These are phyloP conservation scores for Oemleria cerasiformis DNA, from an alignment of 306 rosid species.

Conservation along the genomic window DNA sequence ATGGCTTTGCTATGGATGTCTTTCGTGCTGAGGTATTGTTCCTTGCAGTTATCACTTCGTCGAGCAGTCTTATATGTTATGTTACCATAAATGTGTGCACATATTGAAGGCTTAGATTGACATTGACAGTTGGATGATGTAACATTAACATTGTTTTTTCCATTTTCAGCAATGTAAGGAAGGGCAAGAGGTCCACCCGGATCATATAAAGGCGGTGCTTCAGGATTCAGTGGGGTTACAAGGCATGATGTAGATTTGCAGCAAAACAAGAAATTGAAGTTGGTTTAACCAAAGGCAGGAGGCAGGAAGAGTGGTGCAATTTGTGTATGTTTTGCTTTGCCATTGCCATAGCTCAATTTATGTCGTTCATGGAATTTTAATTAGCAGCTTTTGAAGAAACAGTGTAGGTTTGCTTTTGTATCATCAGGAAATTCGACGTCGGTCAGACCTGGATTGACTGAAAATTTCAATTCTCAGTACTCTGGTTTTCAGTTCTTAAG, in stretches of 20 bases:
- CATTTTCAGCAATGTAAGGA: conserved; percentile 80
- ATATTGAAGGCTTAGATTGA: neutral
- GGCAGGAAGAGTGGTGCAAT: neutral
- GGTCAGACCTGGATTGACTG: conserved; percentile 14
- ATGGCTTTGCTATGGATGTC: conserved; percentile 92
- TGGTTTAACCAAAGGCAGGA: conserved; percentile 4
- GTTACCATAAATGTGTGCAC: neutral
- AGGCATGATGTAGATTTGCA: conserved; percentile 43
- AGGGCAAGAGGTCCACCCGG: conserved; percentile 68
- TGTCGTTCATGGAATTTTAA: neutral
- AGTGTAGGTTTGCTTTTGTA: neutral
- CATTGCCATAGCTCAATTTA: conserved; percentile 5
- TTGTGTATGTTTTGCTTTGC: neutral
- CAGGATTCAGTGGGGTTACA: conserved; percentile 78
- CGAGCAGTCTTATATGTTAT: neutral
- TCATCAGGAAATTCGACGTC: conserved; percentile 8
- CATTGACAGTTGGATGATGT: neutral
- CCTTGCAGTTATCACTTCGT: neutral
- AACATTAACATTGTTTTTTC: neutral
- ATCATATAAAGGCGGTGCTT: conserved; percentile 78
- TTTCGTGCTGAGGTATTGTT: conserved; percentile 85
- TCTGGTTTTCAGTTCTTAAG: too few relatives aligned
- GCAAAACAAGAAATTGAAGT: conserved; percentile 2
- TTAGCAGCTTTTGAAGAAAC: conserved; percentile 15
- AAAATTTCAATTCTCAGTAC: neutral